Base-by-base conservation (phyloP, 192 early-diverging fungal species). In the Funneliformis mosseae region DNA sequence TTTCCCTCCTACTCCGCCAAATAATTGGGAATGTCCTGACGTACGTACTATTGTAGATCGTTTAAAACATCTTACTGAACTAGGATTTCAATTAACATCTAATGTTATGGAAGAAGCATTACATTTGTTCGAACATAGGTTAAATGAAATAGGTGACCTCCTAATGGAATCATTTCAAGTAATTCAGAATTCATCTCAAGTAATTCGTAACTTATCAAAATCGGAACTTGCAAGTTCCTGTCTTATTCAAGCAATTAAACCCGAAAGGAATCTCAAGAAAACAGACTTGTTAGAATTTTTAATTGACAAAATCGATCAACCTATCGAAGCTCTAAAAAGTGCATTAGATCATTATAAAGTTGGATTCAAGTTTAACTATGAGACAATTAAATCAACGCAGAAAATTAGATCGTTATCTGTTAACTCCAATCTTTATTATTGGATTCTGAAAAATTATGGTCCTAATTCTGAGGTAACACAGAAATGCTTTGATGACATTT, bases 11-110 rank as follows among this genome's bases (percentile, higher is more conserved):
- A 76, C 21, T 23, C 74, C 74, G 18, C n/a, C 27, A 7, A 25
- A 41, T 11, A 28, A 76, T 61, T 76, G 74, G 74, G 27, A n/a
- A n/a, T n/a, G n/a, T n/a, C n/a, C 74, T 33, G 12, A 27, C 61
- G 25, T 18, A 0, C n/a, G n/a, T 5, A 10, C 23, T 38, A 55
- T 76, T 59, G 6, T 21, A 14, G 45, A 46, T 11, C 41, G 60
- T 18, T 18, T 76, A 10, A 28, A 61, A 33, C 6, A 39, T 21
- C 39, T 76, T 12, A 48, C 23, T 61, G 5, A 39, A 10, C 16
- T 76, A 39, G 59, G 74, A 28, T 76, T 76, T 8, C n/a, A 76
- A 39, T 41, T 76, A 28, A 61, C 18, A 16, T 10, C 55, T 55
- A 23, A 48, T 21, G 25, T 76, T 10, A 76, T 76, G 5, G 71